Base-by-base conservation (phyloP, 805 yeast genomes). In the Ogataea glucozyma region DNA sequence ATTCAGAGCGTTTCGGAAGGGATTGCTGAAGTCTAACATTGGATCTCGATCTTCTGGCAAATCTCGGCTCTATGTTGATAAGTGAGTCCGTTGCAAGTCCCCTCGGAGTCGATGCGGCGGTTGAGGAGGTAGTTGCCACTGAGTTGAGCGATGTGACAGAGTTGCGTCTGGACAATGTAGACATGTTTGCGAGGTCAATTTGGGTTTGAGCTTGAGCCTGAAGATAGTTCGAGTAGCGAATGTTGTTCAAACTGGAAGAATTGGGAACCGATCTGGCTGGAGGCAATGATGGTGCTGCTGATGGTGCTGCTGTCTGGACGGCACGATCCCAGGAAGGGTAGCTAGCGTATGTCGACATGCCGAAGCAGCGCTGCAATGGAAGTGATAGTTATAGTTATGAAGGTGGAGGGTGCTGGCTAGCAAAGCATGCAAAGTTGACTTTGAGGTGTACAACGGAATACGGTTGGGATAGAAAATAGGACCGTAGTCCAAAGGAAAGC, bases 1-100 rank as follows among this genome's bases (percentile, higher is more conserved):
- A 52, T 13, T 47, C 52, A 4, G 57, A 51, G 27, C 54, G 44
- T 38, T 34, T 32, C 24, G 38, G 19, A 26, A 44, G 26, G n/a
- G 36, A 31, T 41, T 48, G 32, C 27, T 50, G 16, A 41, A 47
- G 38, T n/a, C n/a, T n/a, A 11, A 42, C 51, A 49, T 11, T 50
- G 39, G 68, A 65, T 38, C 69, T 54, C 9, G 70, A 47, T 43
- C 65, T 67, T 40, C 66, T 66, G n/a, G 51, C 52, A 47, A 76
- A 73, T 45, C 61, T 65, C 20, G 59, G 60, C 20, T 73, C 76
- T 26, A 71, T 51, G 12, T 55, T 48, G 32, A 70, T 43, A 38
- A 75, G 55, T 14, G 66, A 62, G 13, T 64, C 73, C 3, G 78
- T 73, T 11, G 72, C 64, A 34, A 65, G 39, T 34, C 60, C 61